phyloP scores from a whole-genome alignment of 108 stramenopile genomes.

The Nitzschia putrida region DNA sequence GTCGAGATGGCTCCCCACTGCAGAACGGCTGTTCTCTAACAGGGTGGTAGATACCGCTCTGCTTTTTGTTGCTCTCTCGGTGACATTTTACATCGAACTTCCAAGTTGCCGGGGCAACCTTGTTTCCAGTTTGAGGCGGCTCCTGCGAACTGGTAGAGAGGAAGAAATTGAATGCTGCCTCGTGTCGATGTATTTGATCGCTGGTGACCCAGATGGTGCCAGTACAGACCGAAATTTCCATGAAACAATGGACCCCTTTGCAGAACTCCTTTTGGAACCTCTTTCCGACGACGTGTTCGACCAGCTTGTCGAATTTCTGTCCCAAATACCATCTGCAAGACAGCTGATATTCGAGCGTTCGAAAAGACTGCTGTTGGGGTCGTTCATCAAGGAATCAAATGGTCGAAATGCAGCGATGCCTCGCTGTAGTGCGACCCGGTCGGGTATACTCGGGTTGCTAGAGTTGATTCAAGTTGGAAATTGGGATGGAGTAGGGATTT shows the following conservation, averaged over 20 bases:
- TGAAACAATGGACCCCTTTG: background rate
- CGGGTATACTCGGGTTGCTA: slow-evolving; percentile 27
- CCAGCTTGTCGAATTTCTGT: background rate
- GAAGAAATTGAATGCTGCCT: too few relatives aligned
- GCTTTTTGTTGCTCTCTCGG: too few relatives aligned
- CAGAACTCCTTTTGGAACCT: background rate
- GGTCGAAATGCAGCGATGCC: background rate
- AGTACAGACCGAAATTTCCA: background rate
- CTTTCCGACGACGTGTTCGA: slow-evolving; percentile 1
- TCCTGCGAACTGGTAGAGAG: too few relatives aligned
- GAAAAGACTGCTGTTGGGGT: background rate
- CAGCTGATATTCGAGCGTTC: background rate
- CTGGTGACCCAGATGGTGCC: background rate
- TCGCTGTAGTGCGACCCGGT: background rate
- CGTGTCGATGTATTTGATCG: background rate
- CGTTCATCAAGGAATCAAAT: background rate
- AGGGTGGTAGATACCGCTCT: too few relatives aligned
- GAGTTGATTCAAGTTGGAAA: slow-evolving; percentile 13
- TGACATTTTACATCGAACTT: too few relatives aligned
- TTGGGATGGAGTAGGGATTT: slow-evolving; percentile 16
- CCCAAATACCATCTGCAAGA: background rate
- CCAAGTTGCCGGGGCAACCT: too few relatives aligned
- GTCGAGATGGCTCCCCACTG: too few relatives aligned
- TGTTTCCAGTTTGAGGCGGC: too few relatives aligned
- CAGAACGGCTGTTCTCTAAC: too few relatives aligned